Conservation (phyloP, 2,329 filamentous ascomycete species). For the Aschersonia sp. region DNA sequence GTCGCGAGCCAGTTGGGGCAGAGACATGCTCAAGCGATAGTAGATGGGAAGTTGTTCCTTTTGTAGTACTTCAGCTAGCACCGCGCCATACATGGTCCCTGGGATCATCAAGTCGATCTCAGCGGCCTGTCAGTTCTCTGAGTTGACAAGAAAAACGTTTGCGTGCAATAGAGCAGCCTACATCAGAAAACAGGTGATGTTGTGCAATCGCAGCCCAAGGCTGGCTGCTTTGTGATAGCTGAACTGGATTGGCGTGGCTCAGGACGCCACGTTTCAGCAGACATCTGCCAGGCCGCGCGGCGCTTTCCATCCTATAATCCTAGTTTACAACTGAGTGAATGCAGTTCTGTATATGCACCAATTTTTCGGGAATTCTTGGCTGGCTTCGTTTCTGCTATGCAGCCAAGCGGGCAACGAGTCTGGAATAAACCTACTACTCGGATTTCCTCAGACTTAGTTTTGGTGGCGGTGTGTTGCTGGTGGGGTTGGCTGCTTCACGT, state of each 20-base stretch:
- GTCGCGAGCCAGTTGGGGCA: slow-evolving; percentile 20
- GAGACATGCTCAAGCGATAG: slow-evolving; percentile 55
- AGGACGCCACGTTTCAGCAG: slow-evolving; percentile 57
- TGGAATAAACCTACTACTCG: too few relatives aligned
- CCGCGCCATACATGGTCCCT: slow-evolving; percentile 38
- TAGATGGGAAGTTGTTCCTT: slow-evolving; percentile 30
- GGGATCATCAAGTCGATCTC: slow-evolving; percentile 62
- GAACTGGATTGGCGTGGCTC: slow-evolving; percentile 53
- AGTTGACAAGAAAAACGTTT: background rate
- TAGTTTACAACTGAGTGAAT: background rate
- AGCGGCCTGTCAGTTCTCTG: background rate
- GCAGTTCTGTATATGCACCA: background rate
- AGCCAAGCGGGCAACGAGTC: too few relatives aligned
- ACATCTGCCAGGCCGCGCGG: slow-evolving; percentile 46
- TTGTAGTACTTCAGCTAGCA: slow-evolving; percentile 36
- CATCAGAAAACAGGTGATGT: slow-evolving; percentile 56
- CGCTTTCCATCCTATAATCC: background rate
- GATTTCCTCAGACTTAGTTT: too few relatives aligned
- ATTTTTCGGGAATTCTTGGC: too few relatives aligned
- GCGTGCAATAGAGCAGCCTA: slow-evolving; percentile 13
- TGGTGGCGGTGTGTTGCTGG: too few relatives aligned
- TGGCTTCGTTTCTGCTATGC: too few relatives aligned
- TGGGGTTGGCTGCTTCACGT: too few relatives aligned
- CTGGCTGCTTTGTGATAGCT: slow-evolving; percentile 56
- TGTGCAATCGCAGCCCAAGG: slow-evolving; percentile 58